These are phyloP conservation scores for Dovyalis caffra DNA, from an alignment of 345 rosid genomes.

Conservation along the genomic window DNA sequence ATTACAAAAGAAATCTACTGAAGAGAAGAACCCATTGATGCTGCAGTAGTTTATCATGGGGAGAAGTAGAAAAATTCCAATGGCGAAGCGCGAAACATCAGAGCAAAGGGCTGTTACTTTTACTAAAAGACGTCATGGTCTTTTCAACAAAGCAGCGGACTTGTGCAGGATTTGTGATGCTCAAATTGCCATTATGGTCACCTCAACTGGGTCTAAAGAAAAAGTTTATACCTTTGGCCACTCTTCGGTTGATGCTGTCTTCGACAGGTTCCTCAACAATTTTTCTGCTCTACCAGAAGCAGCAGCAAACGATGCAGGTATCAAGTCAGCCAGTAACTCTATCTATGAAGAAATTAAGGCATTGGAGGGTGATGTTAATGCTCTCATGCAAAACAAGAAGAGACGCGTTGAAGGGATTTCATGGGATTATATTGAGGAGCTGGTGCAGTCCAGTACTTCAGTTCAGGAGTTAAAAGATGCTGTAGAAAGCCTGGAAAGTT, in stretches of 20 bases:
- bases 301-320: neutral
- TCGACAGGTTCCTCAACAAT: slow-evolving; percentile 2
- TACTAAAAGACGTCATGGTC: slow-evolving; percentile 12
- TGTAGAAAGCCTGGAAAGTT: neutral
- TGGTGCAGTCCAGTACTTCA: neutral
- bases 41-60: slow-evolving; percentile 3
- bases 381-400: neutral
- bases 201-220: neutral
- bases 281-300: neutral
- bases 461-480: neutral
- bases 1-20: neutral
- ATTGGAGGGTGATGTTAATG: neutral
- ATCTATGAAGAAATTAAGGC: neutral
- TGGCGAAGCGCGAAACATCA: neutral
- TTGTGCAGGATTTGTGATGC: slow-evolving; percentile 14
- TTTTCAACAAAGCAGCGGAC: slow-evolving; percentile 20
- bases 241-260: slow-evolving; percentile 1
- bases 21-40: neutral
- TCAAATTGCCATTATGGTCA: slow-evolving; percentile 4
- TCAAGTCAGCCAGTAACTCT: neutral
- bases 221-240: neutral
- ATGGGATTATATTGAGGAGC: neutral
- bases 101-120: neutral
- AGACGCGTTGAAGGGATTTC: neutral
- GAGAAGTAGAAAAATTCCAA: slow-evolving; percentile 6